These are phyloP conservation scores for Heracleum sosnowskyi DNA, from an alignment of 129 eudicot species.

Conservation along the genomic window DNA sequence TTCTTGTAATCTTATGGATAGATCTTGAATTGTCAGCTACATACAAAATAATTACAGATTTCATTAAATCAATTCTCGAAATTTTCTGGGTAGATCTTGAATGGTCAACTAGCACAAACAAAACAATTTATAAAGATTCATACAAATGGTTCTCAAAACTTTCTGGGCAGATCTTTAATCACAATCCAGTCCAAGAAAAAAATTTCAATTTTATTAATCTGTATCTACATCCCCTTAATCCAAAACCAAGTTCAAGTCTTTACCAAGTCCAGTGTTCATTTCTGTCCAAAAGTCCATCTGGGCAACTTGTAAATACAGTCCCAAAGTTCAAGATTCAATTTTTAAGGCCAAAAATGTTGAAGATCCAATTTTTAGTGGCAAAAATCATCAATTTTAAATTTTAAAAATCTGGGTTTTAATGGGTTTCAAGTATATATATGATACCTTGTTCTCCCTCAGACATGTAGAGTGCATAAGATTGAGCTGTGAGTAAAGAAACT, in stretches of 20 bases:
- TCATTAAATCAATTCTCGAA: background rate
- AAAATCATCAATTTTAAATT: background rate
- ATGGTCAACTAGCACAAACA: background rate
- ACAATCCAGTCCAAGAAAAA: background rate
- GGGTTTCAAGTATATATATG: too few relatives aligned
- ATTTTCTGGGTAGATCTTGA: background rate
- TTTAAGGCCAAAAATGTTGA: background rate
- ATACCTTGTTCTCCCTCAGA: constrained; percentile 96
- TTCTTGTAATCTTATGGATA: background rate
- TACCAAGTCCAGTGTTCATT: constrained; percentile 11
- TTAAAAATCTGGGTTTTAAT: background rate
- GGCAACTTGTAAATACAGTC: background rate
- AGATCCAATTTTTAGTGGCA: too few relatives aligned
- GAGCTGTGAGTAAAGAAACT: constrained; percentile 54
- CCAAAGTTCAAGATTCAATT: background rate
- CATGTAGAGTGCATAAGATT: constrained; percentile 68
- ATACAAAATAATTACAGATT: background rate
- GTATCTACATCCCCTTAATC: background rate
- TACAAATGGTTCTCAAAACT: background rate
- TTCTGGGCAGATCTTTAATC: background rate
- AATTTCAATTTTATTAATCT: too few relatives aligned
- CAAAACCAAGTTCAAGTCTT: background rate
- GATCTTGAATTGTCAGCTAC: background rate
- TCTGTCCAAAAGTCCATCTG: constrained; percentile 21
- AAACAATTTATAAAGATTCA: background rate